Evolutionary conservation across 2,329 filamentous ascomycete genomes (phyloP).

Genomic region (Hawksworthiomyces lignivorus): DNA sequence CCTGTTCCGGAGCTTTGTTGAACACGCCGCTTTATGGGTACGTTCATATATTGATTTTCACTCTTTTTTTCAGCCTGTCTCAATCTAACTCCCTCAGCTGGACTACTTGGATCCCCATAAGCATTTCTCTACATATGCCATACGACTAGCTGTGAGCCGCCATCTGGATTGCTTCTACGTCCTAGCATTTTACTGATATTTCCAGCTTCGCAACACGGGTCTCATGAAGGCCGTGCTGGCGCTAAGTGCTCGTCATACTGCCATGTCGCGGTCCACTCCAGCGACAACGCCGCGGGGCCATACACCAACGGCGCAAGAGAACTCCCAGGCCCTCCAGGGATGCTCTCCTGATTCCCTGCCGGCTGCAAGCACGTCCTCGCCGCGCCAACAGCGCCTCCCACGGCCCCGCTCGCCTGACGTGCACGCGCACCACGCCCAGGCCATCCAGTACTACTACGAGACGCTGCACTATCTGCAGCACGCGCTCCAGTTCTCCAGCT

Average conservation of each 20-base stretch:
- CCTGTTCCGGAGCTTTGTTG: constrained; percentile 23
- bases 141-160: constrained; percentile 7
- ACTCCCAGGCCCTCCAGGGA: too few relatives aligned
- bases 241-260: not conserved
- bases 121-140: constrained; percentile 7
- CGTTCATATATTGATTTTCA: not conserved
- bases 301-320: too few relatives aligned
- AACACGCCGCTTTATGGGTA: constrained; percentile 16
- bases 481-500: constrained; percentile 50
- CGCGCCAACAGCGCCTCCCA: too few relatives aligned
- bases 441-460: constrained; percentile 53
- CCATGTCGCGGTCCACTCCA: not conserved
- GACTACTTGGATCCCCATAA: constrained; percentile 6
- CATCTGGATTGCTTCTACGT: not conserved
- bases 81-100: constrained; percentile 9
- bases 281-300: not conserved
- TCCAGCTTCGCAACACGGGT: constrained; percentile 7
- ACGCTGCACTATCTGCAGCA: constrained; percentile 54
- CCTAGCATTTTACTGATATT: not conserved
- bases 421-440: constrained; percentile 20
- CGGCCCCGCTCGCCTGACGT: not conserved
- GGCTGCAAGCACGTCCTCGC: not conserved
- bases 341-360: too few relatives aligned
- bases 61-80: not conserved
- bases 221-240: constrained; percentile 15